These are phyloP conservation scores for Pyracantha coccinea DNA, from an alignment of 331 rosid genomes.

Conservation along the genomic window DNA sequence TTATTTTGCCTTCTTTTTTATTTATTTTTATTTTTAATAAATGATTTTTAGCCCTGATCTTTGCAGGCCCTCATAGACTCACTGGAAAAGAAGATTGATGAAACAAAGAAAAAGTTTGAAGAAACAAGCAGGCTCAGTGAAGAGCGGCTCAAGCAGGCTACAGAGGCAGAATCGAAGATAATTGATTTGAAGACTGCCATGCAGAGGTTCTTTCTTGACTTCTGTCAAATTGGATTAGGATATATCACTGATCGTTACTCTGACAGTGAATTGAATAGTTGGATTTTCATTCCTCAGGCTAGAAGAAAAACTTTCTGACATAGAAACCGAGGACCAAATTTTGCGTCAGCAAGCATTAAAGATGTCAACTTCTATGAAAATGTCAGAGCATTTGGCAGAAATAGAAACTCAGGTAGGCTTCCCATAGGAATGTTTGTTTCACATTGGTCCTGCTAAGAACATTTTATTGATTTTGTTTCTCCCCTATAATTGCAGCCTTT, in stretches of 20 bases:
- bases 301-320: conserved; percentile 79
- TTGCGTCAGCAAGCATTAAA: conserved; percentile 60
- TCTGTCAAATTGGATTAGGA: conserved; percentile 10
- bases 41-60: conserved; percentile 11
- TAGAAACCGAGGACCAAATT: conserved; percentile 76
- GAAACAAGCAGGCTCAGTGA: conserved; percentile 59
- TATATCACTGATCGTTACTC: not conserved
- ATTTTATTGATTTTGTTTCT: conserved; percentile 28
- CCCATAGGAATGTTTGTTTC: not conserved
- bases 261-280: not conserved
- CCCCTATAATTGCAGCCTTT: conserved; percentile 35
- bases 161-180: conserved; percentile 72
- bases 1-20: conserved; percentile 3
- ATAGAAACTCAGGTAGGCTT: conserved; percentile 40
- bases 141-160: conserved; percentile 72
- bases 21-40: not conserved
- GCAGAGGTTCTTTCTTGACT: conserved; percentile 55
- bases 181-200: conserved; percentile 67
- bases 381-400: conserved; percentile 34
- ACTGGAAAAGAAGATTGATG: conserved; percentile 70
- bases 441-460: conserved; percentile 3
- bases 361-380: conserved; percentile 51
- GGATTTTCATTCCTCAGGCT: conserved; percentile 39
- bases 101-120: conserved; percentile 61
- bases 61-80: conserved; percentile 62